A percentile compares a stretch with the other conserved stretches of the same genome.
Evolutionary conservation across 2,329 filamentous ascomycete species (phyloP).

Genomic region (Fusarium praegraminearum): DNA sequence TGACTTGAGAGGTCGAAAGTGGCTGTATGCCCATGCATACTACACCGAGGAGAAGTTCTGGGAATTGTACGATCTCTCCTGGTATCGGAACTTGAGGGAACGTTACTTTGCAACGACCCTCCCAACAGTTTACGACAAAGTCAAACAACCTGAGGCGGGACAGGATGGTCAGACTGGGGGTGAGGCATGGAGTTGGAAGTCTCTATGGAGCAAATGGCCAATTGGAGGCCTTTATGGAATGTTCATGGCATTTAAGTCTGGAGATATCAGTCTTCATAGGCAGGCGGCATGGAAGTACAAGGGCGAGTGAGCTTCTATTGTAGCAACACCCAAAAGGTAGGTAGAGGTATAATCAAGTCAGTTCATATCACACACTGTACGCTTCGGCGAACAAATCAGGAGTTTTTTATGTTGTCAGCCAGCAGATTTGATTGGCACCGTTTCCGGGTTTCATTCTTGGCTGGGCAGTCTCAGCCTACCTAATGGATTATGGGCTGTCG

Average conservation of each 20-base stretch:
- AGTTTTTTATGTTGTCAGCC: background rate
- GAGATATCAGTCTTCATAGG: conserved; percentile 34
- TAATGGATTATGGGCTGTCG: too few species aligned
- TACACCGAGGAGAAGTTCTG: conserved; percentile 77
- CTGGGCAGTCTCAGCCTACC: background rate
- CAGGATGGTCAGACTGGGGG: conserved; percentile 8
- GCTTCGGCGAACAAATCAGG: background rate
- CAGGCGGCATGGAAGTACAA: conserved; percentile 26
- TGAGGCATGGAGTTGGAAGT: background rate
- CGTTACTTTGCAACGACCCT: conserved; percentile 70
- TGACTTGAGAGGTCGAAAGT: conserved; percentile 79
- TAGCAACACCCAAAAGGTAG: too few species aligned
- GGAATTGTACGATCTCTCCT: conserved; percentile 66
- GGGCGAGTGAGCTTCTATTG: background rate
- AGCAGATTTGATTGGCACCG: background rate
- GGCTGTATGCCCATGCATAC: conserved; percentile 84
- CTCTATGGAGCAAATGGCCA: conserved; percentile 29
- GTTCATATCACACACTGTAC: background rate
- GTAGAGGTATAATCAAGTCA: background rate
- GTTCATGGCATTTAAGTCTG: conserved; percentile 33
- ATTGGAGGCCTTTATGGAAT: conserved; percentile 43
- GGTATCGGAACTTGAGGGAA: conserved; percentile 69
- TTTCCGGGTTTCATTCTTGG: background rate
- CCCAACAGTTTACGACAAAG: conserved; percentile 75
- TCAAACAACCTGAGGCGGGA: conserved; percentile 61